These are phyloP conservation scores for Coix lacrymajobi DNA, from an alignment of 176 grass and related monocot species.

Conservation along the genomic window DNA sequence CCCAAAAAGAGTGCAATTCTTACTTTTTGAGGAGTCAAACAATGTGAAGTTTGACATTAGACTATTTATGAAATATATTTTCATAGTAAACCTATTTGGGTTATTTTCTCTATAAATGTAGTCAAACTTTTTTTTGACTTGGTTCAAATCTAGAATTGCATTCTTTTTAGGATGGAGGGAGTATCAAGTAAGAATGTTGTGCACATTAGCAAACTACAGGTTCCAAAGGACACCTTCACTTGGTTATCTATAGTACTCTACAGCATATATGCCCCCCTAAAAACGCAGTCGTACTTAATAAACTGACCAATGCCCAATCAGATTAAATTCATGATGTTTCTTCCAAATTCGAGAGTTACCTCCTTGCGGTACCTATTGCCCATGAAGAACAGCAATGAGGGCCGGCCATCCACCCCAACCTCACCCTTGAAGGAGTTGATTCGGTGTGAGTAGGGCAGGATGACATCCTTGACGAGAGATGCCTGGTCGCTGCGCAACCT, in stretches of 20 bases:
- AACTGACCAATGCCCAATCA: background rate
- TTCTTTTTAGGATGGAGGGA: background rate
- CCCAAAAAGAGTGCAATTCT: background rate
- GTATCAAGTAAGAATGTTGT: background rate
- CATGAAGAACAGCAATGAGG: conserved; percentile 91
- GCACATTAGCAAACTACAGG: background rate
- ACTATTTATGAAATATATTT: background rate
- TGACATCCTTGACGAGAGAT: conserved; percentile 88
- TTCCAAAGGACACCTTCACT: background rate
- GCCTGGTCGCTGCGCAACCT: conserved; percentile 64
- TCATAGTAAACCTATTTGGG: background rate
- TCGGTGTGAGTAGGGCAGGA: conserved; percentile 85
- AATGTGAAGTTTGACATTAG: background rate
- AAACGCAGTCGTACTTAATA: conserved; percentile 6
- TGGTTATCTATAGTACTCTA: background rate
- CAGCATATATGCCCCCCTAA: background rate
- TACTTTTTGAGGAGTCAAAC: background rate
- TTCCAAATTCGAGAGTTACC: conserved; percentile 37
- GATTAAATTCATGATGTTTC: background rate
- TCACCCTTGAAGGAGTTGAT: conserved; percentile 80
- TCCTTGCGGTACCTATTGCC: conserved; percentile 94
- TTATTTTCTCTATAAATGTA: background rate
- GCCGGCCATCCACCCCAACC: conserved; percentile 37
- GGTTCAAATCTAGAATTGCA: background rate
- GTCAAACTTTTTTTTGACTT: background rate